Evolutionary conservation across 139 green algal species (phyloP), one percentile per base, ranked within the genome.

Genomic region (Tetraselmis chui): DNA sequence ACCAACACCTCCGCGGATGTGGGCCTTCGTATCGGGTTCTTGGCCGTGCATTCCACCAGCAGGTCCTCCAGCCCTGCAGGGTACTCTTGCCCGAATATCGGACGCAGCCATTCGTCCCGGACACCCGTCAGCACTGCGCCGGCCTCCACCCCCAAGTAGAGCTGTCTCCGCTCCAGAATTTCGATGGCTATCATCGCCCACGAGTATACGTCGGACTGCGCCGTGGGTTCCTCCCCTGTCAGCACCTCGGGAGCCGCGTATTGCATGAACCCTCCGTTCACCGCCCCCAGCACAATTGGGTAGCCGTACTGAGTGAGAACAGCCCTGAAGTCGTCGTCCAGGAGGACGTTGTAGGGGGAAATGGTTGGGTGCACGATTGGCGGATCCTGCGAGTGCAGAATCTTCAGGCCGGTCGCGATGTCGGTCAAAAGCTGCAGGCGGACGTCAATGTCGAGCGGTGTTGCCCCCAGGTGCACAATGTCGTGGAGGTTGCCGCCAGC

Each of bases 211-310:
- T 80, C 77, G 77, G 25, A 32, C 77, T 80, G 2, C 31, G 79
- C 2, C 2, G 79, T 82, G 11, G 28, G 27, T 5, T 29, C 2
- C 24, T 58, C 24, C 25, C 79, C 32, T 5, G 26, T 5, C 2
- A 87, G 80, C 76, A 87, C 78, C 77, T 87, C 84, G 11, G 84
- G 84, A 5, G 84, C 84, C 29, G 77, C 81, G 76, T 78, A 87
- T 18, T 67, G 45, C 45, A 67, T 5, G 11, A 67, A 18, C 11
- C 45, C 45, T 5, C 45, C 45, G 45, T 67, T 67, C 45, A 25
- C 45, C 45, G 45, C 45, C 11, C 45, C 45, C 45, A 67, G 45
- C 45, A 67, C 45, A 18, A 18, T 67, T 5, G 11, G 45, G 18
- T 67, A 67, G 11, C 45, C 45, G 45, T 67, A 67, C 45, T 67